Conservation (phyloP, 108 stramenopile species). For the Conticribra guillardii region DNA sequence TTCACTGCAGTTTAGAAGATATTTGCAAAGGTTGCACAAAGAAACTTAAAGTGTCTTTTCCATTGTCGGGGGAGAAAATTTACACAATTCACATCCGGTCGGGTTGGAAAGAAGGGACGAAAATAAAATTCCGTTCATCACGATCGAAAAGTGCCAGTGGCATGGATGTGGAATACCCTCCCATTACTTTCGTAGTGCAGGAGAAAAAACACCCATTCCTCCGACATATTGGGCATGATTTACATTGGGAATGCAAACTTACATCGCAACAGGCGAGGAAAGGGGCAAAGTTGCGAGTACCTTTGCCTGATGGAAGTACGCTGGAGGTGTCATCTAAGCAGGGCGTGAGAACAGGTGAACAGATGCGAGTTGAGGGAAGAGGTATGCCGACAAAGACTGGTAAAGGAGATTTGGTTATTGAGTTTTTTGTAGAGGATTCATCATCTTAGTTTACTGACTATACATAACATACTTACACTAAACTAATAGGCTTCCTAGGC, state of each 20-base stretch:
- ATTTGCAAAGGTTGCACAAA: slow-evolving; percentile 70
- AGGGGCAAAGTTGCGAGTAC: slow-evolving; percentile 54
- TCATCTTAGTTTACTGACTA: too few species aligned
- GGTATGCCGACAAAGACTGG: slow-evolving; percentile 79
- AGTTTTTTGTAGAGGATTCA: slow-evolving; percentile 49
- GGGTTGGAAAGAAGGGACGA: slow-evolving; percentile 82
- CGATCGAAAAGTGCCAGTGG: slow-evolving; percentile 8
- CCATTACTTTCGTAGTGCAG: slow-evolving; percentile 73
- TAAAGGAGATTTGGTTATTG: slow-evolving; percentile 68
- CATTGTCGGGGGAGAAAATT: slow-evolving; percentile 45
- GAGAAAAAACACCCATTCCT: slow-evolving; percentile 74
- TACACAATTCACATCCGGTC: slow-evolving; percentile 64
- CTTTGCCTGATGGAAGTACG: slow-evolving; percentile 71
- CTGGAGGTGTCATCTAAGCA: slow-evolving; percentile 42
- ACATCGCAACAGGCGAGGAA: slow-evolving; percentile 49
- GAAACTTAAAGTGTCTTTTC: slow-evolving; percentile 69
- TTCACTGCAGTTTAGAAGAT: slow-evolving; percentile 71
- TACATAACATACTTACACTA: too few species aligned
- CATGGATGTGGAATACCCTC: slow-evolving; percentile 48
- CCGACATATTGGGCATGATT: slow-evolving; percentile 60
- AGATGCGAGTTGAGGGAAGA: slow-evolving; percentile 55
- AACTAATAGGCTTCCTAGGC: too few species aligned
- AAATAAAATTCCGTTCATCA: slow-evolving; percentile 61
- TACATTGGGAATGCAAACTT: slow-evolving; percentile 59
- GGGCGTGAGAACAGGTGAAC: slow-evolving; percentile 51